phyloP scores from a whole-genome alignment of 169 alveolate genomes.

The Toxoplasma gondii region DNA sequence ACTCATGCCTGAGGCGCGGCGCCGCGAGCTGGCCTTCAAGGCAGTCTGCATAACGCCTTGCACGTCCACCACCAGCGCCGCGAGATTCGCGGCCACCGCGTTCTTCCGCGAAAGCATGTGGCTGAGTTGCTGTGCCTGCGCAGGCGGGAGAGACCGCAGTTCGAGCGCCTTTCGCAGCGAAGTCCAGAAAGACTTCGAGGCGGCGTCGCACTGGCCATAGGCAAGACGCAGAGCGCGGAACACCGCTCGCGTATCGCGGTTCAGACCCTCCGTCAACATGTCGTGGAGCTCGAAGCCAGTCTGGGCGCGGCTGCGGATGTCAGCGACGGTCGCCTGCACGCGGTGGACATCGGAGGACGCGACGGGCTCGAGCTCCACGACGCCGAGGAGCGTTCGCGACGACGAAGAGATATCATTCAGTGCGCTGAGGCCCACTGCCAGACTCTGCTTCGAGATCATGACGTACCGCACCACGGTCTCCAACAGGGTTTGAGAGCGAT shows the following conservation, averaged over 20 bases:
- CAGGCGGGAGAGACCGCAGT: too few species aligned
- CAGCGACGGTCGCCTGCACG: neutral
- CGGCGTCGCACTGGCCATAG: neutral
- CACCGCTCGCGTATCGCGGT: neutral
- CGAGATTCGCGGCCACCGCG: neutral
- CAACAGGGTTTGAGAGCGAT: neutral
- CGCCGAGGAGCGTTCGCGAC: neutral
- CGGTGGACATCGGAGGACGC: neutral
- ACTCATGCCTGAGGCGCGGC: neutral
- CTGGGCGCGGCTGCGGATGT: neutral
- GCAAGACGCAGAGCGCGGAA: neutral
- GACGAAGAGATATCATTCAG: neutral
- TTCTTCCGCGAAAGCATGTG: neutral
- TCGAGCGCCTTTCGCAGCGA: neutral
- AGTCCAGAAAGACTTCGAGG: neutral
- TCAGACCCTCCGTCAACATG: neutral
- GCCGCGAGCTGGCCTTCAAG: neutral
- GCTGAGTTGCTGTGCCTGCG: neutral
- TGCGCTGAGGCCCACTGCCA: neutral
- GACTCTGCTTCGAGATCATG: neutral
- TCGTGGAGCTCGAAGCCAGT: neutral
- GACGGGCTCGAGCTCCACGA: neutral
- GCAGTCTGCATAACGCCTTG: neutral
- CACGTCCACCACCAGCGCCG: neutral
- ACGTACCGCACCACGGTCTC: neutral